A percentile compares a stretch with the other conserved stretches of the same genome.
phyloP scores from a whole-genome alignment of 2,329 filamentous ascomycete genomes.

The Fusarium buxicola region DNA sequence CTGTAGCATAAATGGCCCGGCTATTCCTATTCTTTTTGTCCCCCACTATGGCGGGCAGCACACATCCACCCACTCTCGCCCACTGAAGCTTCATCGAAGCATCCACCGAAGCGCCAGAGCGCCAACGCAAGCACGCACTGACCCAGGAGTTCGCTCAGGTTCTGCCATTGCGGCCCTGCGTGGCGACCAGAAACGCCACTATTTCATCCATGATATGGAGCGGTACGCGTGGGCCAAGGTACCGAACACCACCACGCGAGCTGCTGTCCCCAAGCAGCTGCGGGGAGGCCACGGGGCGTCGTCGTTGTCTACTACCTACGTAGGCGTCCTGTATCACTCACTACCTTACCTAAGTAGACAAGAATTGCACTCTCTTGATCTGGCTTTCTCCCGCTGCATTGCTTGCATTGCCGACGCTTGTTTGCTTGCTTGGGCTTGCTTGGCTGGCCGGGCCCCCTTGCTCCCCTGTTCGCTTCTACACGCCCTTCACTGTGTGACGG shows the following conservation, averaged over 20 bases:
- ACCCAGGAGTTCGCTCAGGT: slow-evolving; percentile 34
- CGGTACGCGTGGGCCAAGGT: slow-evolving; percentile 31
- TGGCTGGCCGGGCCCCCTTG: slow-evolving; percentile 26
- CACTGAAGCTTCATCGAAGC: slow-evolving; percentile 42
- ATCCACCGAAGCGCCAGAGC: slow-evolving; percentile 38
- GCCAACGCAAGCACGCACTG: slow-evolving; percentile 36
- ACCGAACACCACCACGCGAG: slow-evolving; percentile 30
- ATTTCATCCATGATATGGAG: slow-evolving; percentile 21
- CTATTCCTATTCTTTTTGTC: too few species aligned
- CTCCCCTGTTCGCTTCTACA: slow-evolving; percentile 34
- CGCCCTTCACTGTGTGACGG: slow-evolving; percentile 43
- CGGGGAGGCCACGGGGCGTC: slow-evolving; percentile 6
- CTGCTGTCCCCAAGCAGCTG: slow-evolving; percentile 13
- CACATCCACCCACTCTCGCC: slow-evolving; percentile 13
- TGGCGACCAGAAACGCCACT: slow-evolving; percentile 32
- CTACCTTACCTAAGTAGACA: too few species aligned
- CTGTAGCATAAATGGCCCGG: too few species aligned
- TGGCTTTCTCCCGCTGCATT: slow-evolving; percentile 27
- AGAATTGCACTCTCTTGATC: slow-evolving; percentile 9
- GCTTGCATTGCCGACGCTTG: slow-evolving; percentile 42
- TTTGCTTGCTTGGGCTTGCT: slow-evolving; percentile 39
- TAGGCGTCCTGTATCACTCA: slow-evolving; percentile 17
- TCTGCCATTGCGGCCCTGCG: slow-evolving; percentile 27
- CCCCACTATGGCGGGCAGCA: too few species aligned
- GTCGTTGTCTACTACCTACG: slow-evolving; percentile 17